Evolutionary conservation across 192 early-diverging fungal species (phyloP).

Genomic region (Dissophora ornata): DNA sequence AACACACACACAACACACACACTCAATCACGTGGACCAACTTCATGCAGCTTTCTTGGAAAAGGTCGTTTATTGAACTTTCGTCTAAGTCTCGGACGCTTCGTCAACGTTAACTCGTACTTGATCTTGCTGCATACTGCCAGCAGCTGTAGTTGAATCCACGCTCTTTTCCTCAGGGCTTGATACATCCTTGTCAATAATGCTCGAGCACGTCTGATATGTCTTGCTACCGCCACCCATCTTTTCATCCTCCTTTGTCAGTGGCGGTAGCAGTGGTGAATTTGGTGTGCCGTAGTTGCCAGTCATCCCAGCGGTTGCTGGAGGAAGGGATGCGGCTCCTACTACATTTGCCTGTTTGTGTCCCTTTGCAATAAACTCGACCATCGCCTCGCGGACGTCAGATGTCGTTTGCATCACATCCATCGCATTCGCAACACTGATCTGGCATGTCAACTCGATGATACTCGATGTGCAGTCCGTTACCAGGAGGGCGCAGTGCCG

Average conservation of each 20-base stretch:
- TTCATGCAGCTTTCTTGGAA: too few relatives aligned
- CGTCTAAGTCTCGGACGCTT: conserved; percentile 5
- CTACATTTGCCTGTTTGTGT: too few relatives aligned
- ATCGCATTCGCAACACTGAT: conserved; percentile 41
- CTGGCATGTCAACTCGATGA: conserved; percentile 36
- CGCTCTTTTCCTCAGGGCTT: background rate
- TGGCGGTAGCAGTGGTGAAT: conserved; percentile 12
- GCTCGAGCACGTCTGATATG: conserved; percentile 14
- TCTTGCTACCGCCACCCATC: conserved; percentile 40
- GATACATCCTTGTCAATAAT: background rate
- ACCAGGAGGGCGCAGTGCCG: conserved; percentile 37
- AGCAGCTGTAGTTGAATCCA: background rate
- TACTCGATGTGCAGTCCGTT: conserved; percentile 14
- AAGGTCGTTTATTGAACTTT: too few relatives aligned
- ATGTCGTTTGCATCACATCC: conserved; percentile 43
- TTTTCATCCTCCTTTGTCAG: conserved; percentile 41
- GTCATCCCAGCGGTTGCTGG: too few relatives aligned
- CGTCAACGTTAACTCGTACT: conserved; percentile 26
- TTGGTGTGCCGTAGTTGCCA: too few relatives aligned
- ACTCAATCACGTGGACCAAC: background rate
- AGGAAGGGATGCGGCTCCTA: too few relatives aligned
- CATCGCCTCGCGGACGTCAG: conserved; percentile 46
- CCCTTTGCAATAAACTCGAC: conserved; percentile 33
- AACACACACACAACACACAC: too few relatives aligned
- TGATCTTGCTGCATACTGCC: background rate